Evolutionary conservation across 371 early-diverging fungal genomes (phyloP).

Genomic region (Massospora cicadina): DNA sequence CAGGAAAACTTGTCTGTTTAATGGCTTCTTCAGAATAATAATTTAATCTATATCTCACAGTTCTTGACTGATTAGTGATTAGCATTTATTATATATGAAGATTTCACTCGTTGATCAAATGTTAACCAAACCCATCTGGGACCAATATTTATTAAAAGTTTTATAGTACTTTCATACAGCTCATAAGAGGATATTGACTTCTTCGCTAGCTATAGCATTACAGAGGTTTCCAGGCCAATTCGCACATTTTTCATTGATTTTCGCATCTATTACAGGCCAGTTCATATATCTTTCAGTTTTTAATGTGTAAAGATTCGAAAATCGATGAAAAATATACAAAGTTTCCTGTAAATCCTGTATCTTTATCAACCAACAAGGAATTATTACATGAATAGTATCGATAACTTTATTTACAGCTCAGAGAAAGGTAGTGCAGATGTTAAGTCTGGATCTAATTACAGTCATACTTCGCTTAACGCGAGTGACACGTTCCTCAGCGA

Average conservation of each 20-base stretch:
- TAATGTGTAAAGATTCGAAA: too few species aligned
- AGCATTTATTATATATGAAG: background rate
- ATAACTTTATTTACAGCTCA: background rate
- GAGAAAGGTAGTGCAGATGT: background rate
- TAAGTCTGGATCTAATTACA: background rate
- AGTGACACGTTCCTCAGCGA: too few species aligned
- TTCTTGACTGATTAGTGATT: background rate
- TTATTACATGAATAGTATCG: background rate
- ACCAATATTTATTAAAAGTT: background rate
- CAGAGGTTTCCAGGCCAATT: background rate
- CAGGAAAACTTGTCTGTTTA: background rate
- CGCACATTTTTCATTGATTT: background rate
- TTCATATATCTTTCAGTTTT: background rate
- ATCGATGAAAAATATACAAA: too few species aligned
- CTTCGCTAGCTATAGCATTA: background rate
- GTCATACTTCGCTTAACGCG: too few species aligned
- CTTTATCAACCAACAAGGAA: too few species aligned
- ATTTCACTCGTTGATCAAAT: background rate
- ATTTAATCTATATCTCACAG: background rate
- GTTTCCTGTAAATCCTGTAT: too few species aligned
- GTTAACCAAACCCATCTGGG: background rate
- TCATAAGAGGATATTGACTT: background rate
- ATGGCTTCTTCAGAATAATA: background rate
- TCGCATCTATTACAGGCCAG: background rate
- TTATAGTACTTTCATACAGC: background rate